Evolutionary conservation across 2,329 filamentous ascomycete genomes (phyloP).

Genomic region (Pestalotiopsis sp.): DNA sequence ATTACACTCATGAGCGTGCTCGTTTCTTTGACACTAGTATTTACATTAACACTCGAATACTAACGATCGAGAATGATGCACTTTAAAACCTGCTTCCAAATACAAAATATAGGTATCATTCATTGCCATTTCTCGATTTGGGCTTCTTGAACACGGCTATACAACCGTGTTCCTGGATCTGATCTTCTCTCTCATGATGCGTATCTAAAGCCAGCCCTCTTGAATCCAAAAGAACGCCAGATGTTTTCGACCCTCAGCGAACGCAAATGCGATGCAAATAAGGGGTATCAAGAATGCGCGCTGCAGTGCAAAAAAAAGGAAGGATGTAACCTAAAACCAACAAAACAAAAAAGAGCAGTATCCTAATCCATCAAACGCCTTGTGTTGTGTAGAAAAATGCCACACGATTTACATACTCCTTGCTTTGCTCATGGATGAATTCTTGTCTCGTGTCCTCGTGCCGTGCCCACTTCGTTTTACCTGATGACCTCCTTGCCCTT

Average conservation of each 20-base stretch:
- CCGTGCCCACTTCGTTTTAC: neutral
- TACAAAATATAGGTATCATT: neutral
- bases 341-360: neutral
- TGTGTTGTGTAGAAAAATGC: neutral
- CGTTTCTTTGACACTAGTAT: neutral
- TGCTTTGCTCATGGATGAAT: neutral
- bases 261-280: constrained; percentile 1
- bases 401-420: neutral
- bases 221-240: neutral
- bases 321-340: neutral
- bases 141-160: neutral
- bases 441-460: neutral
- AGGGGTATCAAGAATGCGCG: constrained; percentile 1
- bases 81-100: neutral
- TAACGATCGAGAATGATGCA: neutral
- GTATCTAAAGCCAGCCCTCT: neutral
- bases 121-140: neutral
- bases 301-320: neutral
- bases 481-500: neutral
- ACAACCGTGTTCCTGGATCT: neutral
- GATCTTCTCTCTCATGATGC: neutral
- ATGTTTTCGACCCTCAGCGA: constrained; percentile 1
- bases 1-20: neutral
- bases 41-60: neutral
- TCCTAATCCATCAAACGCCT: neutral